Evolutionary conservation across 2,329 filamentous ascomycete genomes (phyloP).

Genomic region (Aspergillus sp.): DNA sequence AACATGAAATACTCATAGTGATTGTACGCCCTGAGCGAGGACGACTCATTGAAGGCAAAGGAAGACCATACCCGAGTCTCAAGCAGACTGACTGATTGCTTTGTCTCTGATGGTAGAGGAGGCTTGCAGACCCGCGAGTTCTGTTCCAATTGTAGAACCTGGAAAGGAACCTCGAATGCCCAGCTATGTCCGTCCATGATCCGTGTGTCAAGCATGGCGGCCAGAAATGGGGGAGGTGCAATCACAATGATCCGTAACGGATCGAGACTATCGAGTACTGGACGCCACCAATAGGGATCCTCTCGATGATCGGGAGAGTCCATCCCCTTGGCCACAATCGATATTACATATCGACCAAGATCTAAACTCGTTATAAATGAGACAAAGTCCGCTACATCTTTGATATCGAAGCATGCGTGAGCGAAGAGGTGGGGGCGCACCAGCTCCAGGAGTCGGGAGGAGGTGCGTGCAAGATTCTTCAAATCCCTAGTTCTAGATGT

Average conservation of each 20-base stretch:
- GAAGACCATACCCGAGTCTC: constrained; percentile 65
- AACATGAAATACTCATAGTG: constrained; percentile 72
- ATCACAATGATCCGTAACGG: constrained; percentile 59
- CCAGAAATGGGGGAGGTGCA: constrained; percentile 64
- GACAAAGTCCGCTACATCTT: constrained; percentile 38
- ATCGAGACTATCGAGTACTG: constrained; percentile 57
- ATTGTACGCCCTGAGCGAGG: constrained; percentile 69
- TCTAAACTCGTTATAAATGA: constrained; percentile 38
- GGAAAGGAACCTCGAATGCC: constrained; percentile 65
- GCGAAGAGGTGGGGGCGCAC: constrained; percentile 61
- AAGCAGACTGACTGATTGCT: constrained; percentile 49
- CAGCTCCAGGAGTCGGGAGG: constrained; percentile 55
- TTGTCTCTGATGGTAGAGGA: constrained; percentile 29
- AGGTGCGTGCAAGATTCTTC: constrained; percentile 60
- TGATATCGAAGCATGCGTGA: constrained; percentile 48
- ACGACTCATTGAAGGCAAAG: constrained; percentile 72
- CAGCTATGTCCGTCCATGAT: constrained; percentile 62
- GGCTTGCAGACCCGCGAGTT: constrained; percentile 15
- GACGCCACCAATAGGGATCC: constrained; percentile 55
- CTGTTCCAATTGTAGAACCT: constrained; percentile 57
- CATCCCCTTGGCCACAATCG: constrained; percentile 49
- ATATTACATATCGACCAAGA: constrained; percentile 47
- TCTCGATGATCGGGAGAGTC: constrained; percentile 43
- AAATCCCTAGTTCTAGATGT: constrained; percentile 44
- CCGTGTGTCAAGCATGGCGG: constrained; percentile 59